Base-by-base conservation (phyloP, 192 early-diverging fungal genomes). In the Coemansia umbellata region DNA sequence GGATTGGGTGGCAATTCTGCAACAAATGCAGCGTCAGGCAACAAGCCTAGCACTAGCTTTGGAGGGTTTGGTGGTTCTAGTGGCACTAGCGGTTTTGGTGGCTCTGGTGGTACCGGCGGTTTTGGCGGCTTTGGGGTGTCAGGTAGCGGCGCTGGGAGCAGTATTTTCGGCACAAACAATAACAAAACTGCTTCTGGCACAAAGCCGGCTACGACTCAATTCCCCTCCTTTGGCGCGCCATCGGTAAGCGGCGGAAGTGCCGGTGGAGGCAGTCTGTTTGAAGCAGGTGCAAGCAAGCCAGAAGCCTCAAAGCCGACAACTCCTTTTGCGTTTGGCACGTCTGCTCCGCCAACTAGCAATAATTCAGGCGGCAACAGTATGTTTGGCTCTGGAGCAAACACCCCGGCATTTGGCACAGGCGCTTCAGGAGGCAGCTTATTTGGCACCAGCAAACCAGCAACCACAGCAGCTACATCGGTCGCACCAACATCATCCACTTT, bases 181-280 rank as follows among this genome's bases (percentile, higher is more conserved):
- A 45, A 45, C 43, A 27, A n/a, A n/a, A n/a, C n/a, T n/a, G n/a
- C n/a, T n/a, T n/a, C n/a, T n/a, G n/a, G n/a, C n/a, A n/a, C n/a
- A n/a, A n/a, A n/a, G n/a, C n/a, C n/a, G n/a, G n/a, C n/a, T n/a
- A n/a, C n/a, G n/a, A n/a, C n/a, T n/a, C n/a, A n/a, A n/a, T n/a
- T n/a, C n/a, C n/a, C n/a, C n/a, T n/a, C n/a, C n/a, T n/a, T n/a
- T n/a, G 47, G 61, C 19, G 31, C 49, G 37, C 28, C 40, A 24
- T 21, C 58, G 27, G 43, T 31, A 44, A 40, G 26, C n/a, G 30
- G 35, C 21, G 17, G 36, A 4, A 26, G 6, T 18, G 30, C 43
- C 15, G 60, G 60, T 13, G 53, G 60, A 5, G 27, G 61, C 23
- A 60, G 26, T 22, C 30, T 60, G 23, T 60, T 60, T 60, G 58